Percentiles rank a stretch among this genome's conserved stretches.
Evolutionary conservation across 345 rosid genomes (phyloP).

Genomic region (Arabidopsis suecica): DNA sequence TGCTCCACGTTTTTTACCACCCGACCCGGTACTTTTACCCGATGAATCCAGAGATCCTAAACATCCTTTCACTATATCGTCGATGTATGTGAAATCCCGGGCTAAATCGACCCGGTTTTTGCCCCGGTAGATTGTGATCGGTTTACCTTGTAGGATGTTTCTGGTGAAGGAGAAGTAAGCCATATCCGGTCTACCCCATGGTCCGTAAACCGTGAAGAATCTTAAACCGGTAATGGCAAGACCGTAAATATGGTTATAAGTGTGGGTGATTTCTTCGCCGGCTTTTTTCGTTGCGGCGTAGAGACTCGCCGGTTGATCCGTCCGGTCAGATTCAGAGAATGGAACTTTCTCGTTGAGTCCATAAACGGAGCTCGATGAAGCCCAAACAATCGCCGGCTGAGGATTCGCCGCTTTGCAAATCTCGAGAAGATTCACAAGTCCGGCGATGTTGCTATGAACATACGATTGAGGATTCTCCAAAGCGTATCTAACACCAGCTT

Average conservation of each 20-base stretch:
- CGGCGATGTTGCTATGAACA: conserved; percentile 77
- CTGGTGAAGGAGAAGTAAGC: conserved; percentile 76
- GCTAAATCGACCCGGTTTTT: conserved; percentile 71
- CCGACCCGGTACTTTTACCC: conserved; percentile 77
- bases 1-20: conserved; percentile 72
- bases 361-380: conserved; percentile 84
- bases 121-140: conserved; percentile 73
- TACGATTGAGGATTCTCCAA: conserved; percentile 78
- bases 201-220: conserved; percentile 87
- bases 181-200: conserved; percentile 93
- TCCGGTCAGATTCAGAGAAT: conserved; percentile 69
- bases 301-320: conserved; percentile 84
- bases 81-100: conserved; percentile 82
- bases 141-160: conserved; percentile 74
- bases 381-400: conserved; percentile 86
- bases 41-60: conserved; percentile 73
- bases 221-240: conserved; percentile 76
- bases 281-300: conserved; percentile 92
- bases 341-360: conserved; percentile 74
- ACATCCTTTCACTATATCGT: conserved; percentile 81
- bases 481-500: conserved; percentile 85
- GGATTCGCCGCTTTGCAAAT: conserved; percentile 72
- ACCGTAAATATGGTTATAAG: conserved; percentile 83
- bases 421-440: conserved; percentile 73
- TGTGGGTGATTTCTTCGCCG: conserved; percentile 82